Percentiles rank a stretch among this genome's conserved stretches.
phyloP scores from a whole-genome alignment of 2,329 filamentous ascomycete species.

The Fusarium illudens region DNA sequence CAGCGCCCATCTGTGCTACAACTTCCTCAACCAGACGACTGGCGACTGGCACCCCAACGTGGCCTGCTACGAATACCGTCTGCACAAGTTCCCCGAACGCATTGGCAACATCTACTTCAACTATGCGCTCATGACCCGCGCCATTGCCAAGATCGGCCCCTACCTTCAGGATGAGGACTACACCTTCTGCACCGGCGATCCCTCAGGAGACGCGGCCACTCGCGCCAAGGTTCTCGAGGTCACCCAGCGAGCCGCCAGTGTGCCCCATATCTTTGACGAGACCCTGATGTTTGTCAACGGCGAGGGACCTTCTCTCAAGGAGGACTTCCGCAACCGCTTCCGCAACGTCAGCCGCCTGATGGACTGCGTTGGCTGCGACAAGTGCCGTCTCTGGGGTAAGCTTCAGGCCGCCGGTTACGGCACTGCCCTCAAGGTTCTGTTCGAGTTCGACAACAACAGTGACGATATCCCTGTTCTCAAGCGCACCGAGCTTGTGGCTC shows the following conservation, averaged over 20 bases:
- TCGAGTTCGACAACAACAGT: conserved; percentile 82
- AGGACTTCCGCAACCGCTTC: conserved; percentile 97
- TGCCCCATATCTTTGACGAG: conserved; percentile 91
- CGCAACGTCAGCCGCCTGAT: conserved; percentile 95
- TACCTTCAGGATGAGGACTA: conserved; percentile 75
- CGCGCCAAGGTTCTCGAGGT: conserved; percentile 84
- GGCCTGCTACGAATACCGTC: conserved; percentile 85
- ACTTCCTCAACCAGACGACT: conserved; percentile 94
- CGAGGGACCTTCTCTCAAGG: conserved; percentile 81
- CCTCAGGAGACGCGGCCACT: conserved; percentile 78
- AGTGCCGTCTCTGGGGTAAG: conserved; percentile 98
- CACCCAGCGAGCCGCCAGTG: conserved; percentile 72
- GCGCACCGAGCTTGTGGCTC: conserved; percentile 89
- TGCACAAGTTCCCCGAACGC: conserved; percentile 86
- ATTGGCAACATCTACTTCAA: conserved; percentile 99
- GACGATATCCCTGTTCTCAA: conserved; percentile 76
- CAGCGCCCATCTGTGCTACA: conserved; percentile 93
- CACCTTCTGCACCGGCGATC: conserved; percentile 91
- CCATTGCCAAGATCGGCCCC: conserved; percentile 87
- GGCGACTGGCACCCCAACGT: conserved; percentile 93
- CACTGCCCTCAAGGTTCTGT: conserved; percentile 92
- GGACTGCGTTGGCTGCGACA: conserved; percentile 99
- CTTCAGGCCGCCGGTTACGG: conserved; percentile 95
- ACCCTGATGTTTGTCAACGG: conserved; percentile 90
- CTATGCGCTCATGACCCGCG: conserved; percentile 93